These are phyloP conservation scores for Citrullus amarus DNA, from an alignment of 306 rosid genomes.

Conservation along the genomic window DNA sequence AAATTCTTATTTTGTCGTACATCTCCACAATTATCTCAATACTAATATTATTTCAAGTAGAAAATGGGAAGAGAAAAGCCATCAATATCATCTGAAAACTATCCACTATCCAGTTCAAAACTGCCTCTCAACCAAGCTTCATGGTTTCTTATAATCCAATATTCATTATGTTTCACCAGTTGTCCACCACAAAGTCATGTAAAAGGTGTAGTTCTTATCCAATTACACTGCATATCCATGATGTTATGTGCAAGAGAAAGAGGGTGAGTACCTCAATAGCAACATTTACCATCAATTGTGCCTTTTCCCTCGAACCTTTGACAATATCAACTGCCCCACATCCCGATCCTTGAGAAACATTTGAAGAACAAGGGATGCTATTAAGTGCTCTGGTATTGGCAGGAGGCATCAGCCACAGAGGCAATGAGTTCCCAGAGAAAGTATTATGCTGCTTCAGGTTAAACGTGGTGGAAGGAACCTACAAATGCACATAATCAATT, in stretches of 20 bases:
- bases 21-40: not conserved
- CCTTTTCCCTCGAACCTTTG: conserved; percentile 51
- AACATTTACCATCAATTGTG: conserved; percentile 66
- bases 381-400: conserved; percentile 27
- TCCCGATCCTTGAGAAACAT: conserved; percentile 46
- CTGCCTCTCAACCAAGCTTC: not conserved
- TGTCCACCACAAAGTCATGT: not conserved
- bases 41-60: not conserved
- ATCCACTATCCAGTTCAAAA: not conserved
- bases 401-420: conserved; percentile 40
- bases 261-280: conserved; percentile 57
- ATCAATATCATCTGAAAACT: not conserved
- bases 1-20: not conserved
- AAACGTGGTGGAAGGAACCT: conserved; percentile 66
- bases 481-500: conserved; percentile 16
- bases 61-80: not conserved
- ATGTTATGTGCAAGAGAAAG: too few relatives aligned
- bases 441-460: conserved; percentile 68
- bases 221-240: not conserved
- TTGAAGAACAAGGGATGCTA: conserved; percentile 29
- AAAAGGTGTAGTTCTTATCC: not conserved
- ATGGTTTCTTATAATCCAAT: not conserved
- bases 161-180: not conserved
- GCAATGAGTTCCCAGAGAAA: conserved; percentile 36
- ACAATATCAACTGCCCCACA: conserved; percentile 53